phyloP scores from a whole-genome alignment of 1,284 basidiomycete genomes.

The Moesziomyces parantarcticus region DNA sequence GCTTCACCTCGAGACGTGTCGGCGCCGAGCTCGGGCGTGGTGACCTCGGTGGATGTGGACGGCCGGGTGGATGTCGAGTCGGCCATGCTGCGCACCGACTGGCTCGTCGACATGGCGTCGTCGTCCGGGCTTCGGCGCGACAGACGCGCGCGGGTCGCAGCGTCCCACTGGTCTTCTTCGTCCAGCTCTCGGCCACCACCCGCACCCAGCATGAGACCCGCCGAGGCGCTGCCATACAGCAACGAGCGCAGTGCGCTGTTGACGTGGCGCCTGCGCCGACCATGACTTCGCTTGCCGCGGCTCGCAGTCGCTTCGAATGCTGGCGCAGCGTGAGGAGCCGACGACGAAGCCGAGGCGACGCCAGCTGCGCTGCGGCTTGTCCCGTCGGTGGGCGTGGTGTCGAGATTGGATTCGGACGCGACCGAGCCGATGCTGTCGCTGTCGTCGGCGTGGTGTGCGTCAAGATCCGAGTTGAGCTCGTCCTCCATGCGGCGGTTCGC shows the following conservation, averaged over 20 bases:
- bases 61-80: slow-evolving; percentile 48
- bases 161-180: slow-evolving; percentile 32
- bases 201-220: slow-evolving; percentile 25
- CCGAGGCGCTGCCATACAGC: slow-evolving; percentile 44
- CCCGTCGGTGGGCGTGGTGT: slow-evolving; percentile 10
- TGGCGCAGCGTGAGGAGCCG: slow-evolving; percentile 1
- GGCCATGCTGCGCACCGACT: slow-evolving; percentile 42
- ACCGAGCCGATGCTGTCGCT: slow-evolving; percentile 1
- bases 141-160: slow-evolving; percentile 15
- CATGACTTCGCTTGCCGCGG: slow-evolving; percentile 22
- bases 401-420: not conserved
- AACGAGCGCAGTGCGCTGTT: slow-evolving; percentile 52
- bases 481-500: slow-evolving; percentile 70
- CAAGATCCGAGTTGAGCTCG: slow-evolving; percentile 30
- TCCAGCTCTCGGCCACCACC: slow-evolving; percentile 20
- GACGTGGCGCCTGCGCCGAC: slow-evolving; percentile 43
- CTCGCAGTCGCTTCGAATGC: not conserved
- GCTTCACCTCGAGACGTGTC: slow-evolving; percentile 20
- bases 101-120: slow-evolving; percentile 38
- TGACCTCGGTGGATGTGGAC: slow-evolving; percentile 44
- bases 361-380: slow-evolving; percentile 3
- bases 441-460: slow-evolving; percentile 11
- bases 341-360: slow-evolving; percentile 4
- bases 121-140: slow-evolving; percentile 28
- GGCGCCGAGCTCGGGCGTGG: slow-evolving; percentile 31